Conservation (phyloP, 257 asterid species). For the Solanum bulbocastanum region DNA sequence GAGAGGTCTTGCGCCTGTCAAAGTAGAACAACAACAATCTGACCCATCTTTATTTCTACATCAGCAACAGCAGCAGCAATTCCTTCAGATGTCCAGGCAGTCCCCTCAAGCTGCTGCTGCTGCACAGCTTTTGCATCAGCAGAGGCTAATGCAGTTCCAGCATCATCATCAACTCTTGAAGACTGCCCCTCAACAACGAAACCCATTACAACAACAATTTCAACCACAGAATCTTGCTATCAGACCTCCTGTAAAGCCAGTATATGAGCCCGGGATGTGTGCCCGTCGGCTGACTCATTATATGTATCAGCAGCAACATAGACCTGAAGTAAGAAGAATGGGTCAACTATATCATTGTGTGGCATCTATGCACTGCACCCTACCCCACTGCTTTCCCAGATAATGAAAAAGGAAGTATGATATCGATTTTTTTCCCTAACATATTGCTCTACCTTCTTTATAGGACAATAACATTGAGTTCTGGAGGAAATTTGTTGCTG, state of each 20-base stretch:
- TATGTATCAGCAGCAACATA: constrained; percentile 93
- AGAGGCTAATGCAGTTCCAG: constrained; percentile 63
- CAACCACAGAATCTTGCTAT: constrained; percentile 51
- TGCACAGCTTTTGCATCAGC: constrained; percentile 76
- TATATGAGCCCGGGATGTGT: constrained; percentile 96
- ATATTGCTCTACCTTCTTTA: not conserved
- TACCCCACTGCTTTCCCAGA: not conserved
- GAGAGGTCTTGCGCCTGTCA: constrained; percentile 54
- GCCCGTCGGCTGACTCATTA: constrained; percentile 91
- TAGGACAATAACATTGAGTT: constrained; percentile 86
- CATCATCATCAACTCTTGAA: constrained; percentile 76
- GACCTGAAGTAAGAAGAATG: constrained; percentile 66
- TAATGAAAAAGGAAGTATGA: too few relatives aligned
- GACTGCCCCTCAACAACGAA: constrained; percentile 71
- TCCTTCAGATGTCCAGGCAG: constrained; percentile 50
- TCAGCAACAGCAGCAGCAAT: constrained; percentile 45
- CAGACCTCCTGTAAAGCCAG: constrained; percentile 61
- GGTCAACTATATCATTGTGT: not conserved
- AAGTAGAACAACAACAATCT: constrained; percentile 70
- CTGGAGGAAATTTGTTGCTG: constrained; percentile 88
- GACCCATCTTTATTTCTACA: constrained; percentile 63
- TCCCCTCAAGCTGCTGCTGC: constrained; percentile 65
- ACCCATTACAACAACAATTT: constrained; percentile 51
- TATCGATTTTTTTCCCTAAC: not conserved
- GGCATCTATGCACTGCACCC: not conserved